Conservation (phyloP, 495 filamentous ascomycete genomes). For the Trichoderma asperelloides region DNA sequence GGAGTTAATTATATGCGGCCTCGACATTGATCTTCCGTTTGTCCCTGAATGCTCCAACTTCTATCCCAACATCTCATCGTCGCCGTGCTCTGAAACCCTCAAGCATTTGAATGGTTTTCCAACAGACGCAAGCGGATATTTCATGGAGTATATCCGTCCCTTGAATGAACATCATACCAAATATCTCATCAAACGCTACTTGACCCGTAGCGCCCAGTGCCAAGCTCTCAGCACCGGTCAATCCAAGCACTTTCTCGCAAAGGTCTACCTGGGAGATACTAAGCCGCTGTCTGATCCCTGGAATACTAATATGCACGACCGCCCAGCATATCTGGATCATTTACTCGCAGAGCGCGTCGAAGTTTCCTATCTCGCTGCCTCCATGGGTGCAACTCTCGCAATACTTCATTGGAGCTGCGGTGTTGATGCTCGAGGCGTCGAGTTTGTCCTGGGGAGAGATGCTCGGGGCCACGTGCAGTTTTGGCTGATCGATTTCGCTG, state of each 20-base stretch:
- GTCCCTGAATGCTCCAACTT: background rate
- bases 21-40: background rate
- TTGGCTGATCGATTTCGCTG: background rate
- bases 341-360: background rate
- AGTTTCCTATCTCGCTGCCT: background rate
- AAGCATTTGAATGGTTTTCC: background rate
- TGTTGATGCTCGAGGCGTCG: background rate
- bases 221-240: background rate
- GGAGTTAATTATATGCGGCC: background rate
- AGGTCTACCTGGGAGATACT: background rate
- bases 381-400: background rate
- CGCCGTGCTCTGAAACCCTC: background rate
- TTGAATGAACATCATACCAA: background rate
- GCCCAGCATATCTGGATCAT: background rate
- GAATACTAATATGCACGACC: background rate
- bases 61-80: background rate
- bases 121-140: background rate
- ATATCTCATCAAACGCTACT: background rate
- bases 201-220: background rate
- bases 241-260: conserved; percentile 6
- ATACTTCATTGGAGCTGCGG: conserved; percentile 3
- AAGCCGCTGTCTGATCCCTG: background rate
- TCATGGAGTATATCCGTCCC: conserved; percentile 2
- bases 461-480: background rate
- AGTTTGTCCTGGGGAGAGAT: background rate